Evolutionary conservation across 768 basidiomycete genomes (phyloP).

Genomic region (Mycena venus): DNA sequence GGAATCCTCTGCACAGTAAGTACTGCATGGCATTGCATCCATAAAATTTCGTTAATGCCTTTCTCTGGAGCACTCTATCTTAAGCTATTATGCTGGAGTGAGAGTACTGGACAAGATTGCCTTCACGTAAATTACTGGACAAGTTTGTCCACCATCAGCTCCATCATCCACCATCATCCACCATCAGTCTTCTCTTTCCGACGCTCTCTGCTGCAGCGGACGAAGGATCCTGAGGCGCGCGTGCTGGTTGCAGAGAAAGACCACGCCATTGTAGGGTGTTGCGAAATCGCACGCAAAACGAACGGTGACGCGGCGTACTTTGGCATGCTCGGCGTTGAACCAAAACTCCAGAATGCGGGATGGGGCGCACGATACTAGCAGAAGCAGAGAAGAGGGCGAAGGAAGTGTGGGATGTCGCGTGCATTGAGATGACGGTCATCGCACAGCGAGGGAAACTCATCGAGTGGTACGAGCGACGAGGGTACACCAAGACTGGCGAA

Average conservation of each 20-base stretch:
- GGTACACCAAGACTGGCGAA: not conserved
- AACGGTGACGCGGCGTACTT: slow-evolving; percentile 1
- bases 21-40: too few species aligned
- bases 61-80: too few species aligned
- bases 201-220: not conserved
- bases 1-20: too few species aligned
- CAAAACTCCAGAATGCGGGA: slow-evolving; percentile 9
- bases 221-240: not conserved
- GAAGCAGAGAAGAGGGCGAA: slow-evolving; percentile 11
- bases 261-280: slow-evolving; percentile 11
- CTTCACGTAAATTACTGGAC: too few species aligned
- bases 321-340: slow-evolving; percentile 27
- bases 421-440: slow-evolving; percentile 16
- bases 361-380: slow-evolving; percentile 13
- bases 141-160: too few species aligned
- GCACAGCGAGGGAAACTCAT: slow-evolving; percentile 1
- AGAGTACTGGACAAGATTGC: too few species aligned
- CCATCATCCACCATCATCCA: too few species aligned
- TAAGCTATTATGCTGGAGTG: too few species aligned
- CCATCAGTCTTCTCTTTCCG: too few species aligned
- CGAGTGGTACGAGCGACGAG: slow-evolving; percentile 14
- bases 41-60: too few species aligned
- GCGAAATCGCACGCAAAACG: slow-evolving; percentile 2
- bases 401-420: not conserved
- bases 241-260: slow-evolving; percentile 17